Conservation (phyloP, 1,284 basidiomycete species). For the Laetiporus sulphureus region DNA sequence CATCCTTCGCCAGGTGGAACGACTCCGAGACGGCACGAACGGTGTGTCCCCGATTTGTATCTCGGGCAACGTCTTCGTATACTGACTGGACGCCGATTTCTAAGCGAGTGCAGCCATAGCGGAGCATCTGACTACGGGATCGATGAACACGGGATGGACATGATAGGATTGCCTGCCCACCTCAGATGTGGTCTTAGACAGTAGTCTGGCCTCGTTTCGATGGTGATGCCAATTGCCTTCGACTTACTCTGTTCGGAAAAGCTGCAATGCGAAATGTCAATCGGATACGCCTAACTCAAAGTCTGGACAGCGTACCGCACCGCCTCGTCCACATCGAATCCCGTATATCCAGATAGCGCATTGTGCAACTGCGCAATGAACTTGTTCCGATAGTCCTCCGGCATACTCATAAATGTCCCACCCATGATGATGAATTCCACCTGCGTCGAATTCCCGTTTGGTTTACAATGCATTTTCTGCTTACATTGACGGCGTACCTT, state of each 20-base stretch:
- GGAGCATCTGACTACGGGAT: conserved; percentile 88
- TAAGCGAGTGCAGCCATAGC: conserved; percentile 96
- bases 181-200: conserved; percentile 94
- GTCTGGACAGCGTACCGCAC: conserved; percentile 51
- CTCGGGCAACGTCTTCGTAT: conserved; percentile 97
- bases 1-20: conserved; percentile 98
- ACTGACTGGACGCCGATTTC: conserved; percentile 99
- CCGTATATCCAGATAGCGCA: conserved; percentile 92
- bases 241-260: conserved; percentile 97
- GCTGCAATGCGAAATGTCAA: conserved; percentile 29
- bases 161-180: conserved; percentile 27
- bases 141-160: conserved; percentile 1
- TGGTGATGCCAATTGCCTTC: conserved; percentile 98
- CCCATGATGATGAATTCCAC: conserved; percentile 99
- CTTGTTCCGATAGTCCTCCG: conserved; percentile 89
- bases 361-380: conserved; percentile 98
- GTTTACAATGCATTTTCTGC: no score
- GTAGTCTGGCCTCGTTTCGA: conserved; percentile 98
- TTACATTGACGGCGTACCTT: conserved; percentile 75
- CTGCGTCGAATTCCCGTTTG: no score
- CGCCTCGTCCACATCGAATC: conserved; percentile 94
- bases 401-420: conserved; percentile 99
- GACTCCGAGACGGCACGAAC: conserved; percentile 96
- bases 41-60: conserved; percentile 97
- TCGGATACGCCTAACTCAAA: neutral